phyloP scores from a whole-genome alignment of 495 filamentous ascomycete genomes.

The Daldinia bambusicola region DNA sequence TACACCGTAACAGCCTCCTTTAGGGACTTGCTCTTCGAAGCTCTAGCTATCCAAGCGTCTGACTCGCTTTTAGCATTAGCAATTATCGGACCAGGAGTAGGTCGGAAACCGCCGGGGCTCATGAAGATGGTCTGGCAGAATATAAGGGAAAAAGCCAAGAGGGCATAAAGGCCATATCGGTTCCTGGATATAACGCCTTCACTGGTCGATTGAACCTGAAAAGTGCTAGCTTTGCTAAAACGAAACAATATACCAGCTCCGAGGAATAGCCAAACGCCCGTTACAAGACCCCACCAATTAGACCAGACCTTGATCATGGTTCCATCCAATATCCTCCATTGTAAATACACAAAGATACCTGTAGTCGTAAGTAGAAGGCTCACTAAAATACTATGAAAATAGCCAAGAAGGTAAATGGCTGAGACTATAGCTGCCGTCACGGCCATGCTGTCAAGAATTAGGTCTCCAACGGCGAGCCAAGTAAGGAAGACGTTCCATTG shows the following conservation, averaged over 20 bases:
- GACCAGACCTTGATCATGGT: conserved; percentile 42
- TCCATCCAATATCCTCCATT: conserved; percentile 41
- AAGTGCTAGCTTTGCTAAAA: conserved; percentile 22
- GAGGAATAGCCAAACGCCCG: conserved; percentile 35
- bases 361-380: conserved; percentile 31
- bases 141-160: conserved; percentile 36
- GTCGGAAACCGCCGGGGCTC: conserved; percentile 23
- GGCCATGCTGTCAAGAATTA: conserved; percentile 33
- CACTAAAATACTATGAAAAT: conserved; percentile 34
- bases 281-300: conserved; percentile 31
- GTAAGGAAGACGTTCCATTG: conserved; percentile 41
- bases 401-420: conserved; percentile 38
- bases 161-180: conserved; percentile 33
- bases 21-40: conserved; percentile 61
- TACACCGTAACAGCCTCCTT: conserved; percentile 67
- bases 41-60: conserved; percentile 52
- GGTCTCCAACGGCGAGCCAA: conserved; percentile 36
- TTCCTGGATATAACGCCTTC: conserved; percentile 31
- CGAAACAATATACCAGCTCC: conserved; percentile 40
- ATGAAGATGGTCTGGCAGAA: conserved; percentile 31
- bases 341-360: conserved; percentile 38
- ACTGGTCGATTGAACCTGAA: conserved; percentile 18
- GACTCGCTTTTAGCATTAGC: conserved; percentile 59
- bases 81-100: conserved; percentile 51
- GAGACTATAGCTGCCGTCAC: conserved; percentile 32